A percentile compares a stretch with the other conserved stretches of the same genome.
phyloP scores from a whole-genome alignment of 1,284 basidiomycete genomes.

The Fereydounia khargensis region DNA sequence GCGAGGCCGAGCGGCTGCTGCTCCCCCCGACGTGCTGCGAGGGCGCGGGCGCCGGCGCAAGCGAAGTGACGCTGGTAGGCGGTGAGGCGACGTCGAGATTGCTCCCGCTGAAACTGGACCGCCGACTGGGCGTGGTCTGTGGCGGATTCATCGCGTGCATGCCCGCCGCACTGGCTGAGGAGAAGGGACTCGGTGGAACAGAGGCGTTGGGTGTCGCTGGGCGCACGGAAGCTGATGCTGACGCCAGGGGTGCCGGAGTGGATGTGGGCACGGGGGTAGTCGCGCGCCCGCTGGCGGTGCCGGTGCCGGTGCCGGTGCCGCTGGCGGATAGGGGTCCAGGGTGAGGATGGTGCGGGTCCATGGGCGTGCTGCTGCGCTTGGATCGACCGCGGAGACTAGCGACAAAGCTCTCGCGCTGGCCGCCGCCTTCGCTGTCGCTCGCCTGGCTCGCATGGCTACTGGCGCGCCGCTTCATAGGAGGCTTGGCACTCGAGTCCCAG shows the following conservation, averaged over 20 bases:
- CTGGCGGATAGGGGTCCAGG: slow-evolving; percentile 13
- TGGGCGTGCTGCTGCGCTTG: slow-evolving; percentile 42
- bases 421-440: slow-evolving; percentile 45
- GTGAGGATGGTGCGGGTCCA: slow-evolving; percentile 29
- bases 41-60: slow-evolving; percentile 25
- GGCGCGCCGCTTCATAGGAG: slow-evolving; percentile 36
- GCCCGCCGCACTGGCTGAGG: slow-evolving; percentile 12
- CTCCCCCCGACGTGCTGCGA: slow-evolving; percentile 15
- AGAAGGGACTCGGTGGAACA: slow-evolving; percentile 37
- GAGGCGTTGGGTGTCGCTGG: slow-evolving; percentile 29
- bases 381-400: slow-evolving; percentile 34
- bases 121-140: slow-evolving; percentile 41
- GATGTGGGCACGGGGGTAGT: too few relatives aligned
- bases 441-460: slow-evolving; percentile 46
- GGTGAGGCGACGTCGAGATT: slow-evolving; percentile 46
- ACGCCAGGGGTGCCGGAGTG: too few relatives aligned
- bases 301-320: too few relatives aligned
- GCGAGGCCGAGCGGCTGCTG: slow-evolving; percentile 38
- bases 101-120: slow-evolving; percentile 52
- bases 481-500: slow-evolving; percentile 41
- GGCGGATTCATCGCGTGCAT: slow-evolving; percentile 48
- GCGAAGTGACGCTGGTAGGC: slow-evolving; percentile 43
- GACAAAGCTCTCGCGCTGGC: slow-evolving; percentile 28
- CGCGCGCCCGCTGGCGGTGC: too few relatives aligned
- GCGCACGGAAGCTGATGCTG: too few relatives aligned